phyloP scores from a whole-genome alignment of 2,329 filamentous ascomycete species.

The Aulographum hederae region DNA sequence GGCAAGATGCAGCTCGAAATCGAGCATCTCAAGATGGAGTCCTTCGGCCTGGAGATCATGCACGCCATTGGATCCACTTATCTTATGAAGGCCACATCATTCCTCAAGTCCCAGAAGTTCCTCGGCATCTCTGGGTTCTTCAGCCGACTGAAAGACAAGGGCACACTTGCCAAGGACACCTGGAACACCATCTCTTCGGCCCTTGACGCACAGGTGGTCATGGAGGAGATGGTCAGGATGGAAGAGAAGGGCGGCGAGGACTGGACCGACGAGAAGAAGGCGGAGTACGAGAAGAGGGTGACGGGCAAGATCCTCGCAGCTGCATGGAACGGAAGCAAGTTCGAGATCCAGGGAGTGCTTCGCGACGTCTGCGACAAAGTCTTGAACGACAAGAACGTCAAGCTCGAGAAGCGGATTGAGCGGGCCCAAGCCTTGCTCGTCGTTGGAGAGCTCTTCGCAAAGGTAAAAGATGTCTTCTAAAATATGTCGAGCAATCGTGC shows the following conservation, averaged over 20 bases:
- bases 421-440: constrained; percentile 78
- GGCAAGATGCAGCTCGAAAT: constrained; percentile 90
- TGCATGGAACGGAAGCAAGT: constrained; percentile 90
- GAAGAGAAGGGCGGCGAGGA: constrained; percentile 91
- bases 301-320: constrained; percentile 97
- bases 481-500: neutral
- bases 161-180: constrained; percentile 89
- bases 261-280: constrained; percentile 95
- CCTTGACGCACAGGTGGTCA: constrained; percentile 92
- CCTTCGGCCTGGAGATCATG: constrained; percentile 87
- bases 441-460: constrained; percentile 73
- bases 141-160: constrained; percentile 86
- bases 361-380: constrained; percentile 86
- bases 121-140: constrained; percentile 93
- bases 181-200: constrained; percentile 96
- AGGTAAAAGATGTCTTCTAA: constrained; percentile 34
- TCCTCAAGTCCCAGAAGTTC: constrained; percentile 92
- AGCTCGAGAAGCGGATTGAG: constrained; percentile 71
- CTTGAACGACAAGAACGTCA: constrained; percentile 61
- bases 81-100: constrained; percentile 65
- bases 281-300: constrained; percentile 85
- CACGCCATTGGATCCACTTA: constrained; percentile 91
- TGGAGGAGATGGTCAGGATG: constrained; percentile 96
- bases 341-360: constrained; percentile 92
- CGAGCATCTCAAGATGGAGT: constrained; percentile 98